phyloP scores from a whole-genome alignment of 2,329 filamentous ascomycete species.

The Aspergillus niger region DNA sequence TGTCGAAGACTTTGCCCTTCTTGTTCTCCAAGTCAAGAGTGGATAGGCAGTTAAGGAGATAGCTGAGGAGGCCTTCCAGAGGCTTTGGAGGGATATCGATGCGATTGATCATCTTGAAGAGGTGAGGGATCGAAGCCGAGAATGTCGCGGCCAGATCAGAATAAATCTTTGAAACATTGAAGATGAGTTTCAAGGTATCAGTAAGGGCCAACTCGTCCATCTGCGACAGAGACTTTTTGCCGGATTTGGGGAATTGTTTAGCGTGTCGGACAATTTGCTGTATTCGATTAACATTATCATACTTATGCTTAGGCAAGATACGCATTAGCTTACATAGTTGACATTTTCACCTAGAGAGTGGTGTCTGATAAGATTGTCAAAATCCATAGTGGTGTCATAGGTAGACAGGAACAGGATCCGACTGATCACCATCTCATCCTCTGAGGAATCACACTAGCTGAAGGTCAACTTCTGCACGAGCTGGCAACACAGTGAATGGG shows the following conservation, averaged over 20 bases:
- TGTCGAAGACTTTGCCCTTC: conserved; percentile 47
- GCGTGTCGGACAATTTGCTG: conserved; percentile 71
- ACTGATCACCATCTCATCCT: conserved; percentile 85
- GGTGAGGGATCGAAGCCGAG: conserved; percentile 65
- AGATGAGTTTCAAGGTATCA: conserved; percentile 84
- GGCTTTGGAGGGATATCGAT: conserved; percentile 65
- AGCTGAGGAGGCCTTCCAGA: conserved; percentile 70
- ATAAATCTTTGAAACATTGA: conserved; percentile 80
- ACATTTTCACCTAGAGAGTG: conserved; percentile 69
- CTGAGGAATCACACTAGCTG: conserved; percentile 62
- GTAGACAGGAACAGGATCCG: conserved; percentile 79
- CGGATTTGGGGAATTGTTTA: conserved; percentile 52
- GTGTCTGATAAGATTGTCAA: conserved; percentile 65
- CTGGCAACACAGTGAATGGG: background rate
- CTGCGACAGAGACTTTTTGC: conserved; percentile 36
- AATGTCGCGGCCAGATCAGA: conserved; percentile 65
- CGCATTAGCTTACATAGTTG: conserved; percentile 47
- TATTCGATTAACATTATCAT: conserved; percentile 20
- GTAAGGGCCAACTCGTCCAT: conserved; percentile 76
- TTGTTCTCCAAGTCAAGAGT: conserved; percentile 70
- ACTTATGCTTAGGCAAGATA: background rate
- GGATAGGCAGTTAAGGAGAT: conserved; percentile 76
- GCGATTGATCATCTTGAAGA: conserved; percentile 69
- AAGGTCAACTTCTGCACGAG: conserved; percentile 6
- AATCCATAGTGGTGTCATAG: conserved; percentile 71